These are phyloP conservation scores for Dictyostelium capitatum DNA, from an alignment of 78 protist species.

Conservation along the genomic window DNA sequence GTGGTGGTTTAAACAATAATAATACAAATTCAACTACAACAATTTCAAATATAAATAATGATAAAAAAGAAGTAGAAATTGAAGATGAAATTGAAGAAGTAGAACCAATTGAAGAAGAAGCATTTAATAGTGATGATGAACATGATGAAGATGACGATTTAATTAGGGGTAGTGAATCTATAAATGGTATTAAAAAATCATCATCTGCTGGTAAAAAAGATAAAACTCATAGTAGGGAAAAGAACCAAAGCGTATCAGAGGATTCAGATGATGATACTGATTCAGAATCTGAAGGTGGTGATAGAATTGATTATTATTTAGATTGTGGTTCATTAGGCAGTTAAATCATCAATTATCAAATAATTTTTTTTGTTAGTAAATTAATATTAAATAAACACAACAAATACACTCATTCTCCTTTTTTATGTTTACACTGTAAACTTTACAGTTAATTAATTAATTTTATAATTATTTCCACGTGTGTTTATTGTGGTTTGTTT, in stretches of 20 bases:
- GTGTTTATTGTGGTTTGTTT: too few species aligned
- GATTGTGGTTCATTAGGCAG: constrained; percentile 73
- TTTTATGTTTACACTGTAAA: too few species aligned
- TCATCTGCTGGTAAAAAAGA: neutral
- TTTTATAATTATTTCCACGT: too few species aligned
- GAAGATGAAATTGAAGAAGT: neutral
- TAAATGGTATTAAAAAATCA: neutral
- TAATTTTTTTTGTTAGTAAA: too few species aligned
- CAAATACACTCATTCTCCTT: too few species aligned
- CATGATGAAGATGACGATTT: constrained; percentile 19
- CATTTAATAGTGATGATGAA: constrained; percentile 69
- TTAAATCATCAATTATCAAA: constrained; percentile 32
- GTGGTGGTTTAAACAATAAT: neutral
- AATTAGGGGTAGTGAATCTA: neutral
- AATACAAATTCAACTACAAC: neutral
- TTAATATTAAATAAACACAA: too few species aligned
- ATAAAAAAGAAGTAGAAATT: neutral
- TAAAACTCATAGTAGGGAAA: constrained; percentile 9
- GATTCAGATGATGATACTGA: constrained; percentile 31
- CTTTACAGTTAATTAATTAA: too few species aligned
- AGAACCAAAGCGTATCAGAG: neutral
- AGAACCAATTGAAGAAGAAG: constrained; percentile 12
- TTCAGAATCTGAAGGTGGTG: constrained; percentile 38
- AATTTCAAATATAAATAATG: neutral
- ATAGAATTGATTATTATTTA: constrained; percentile 53